These are phyloP conservation scores for Tetraselmis chui DNA, from an alignment of 139 green algal genomes.

Conservation along the genomic window DNA sequence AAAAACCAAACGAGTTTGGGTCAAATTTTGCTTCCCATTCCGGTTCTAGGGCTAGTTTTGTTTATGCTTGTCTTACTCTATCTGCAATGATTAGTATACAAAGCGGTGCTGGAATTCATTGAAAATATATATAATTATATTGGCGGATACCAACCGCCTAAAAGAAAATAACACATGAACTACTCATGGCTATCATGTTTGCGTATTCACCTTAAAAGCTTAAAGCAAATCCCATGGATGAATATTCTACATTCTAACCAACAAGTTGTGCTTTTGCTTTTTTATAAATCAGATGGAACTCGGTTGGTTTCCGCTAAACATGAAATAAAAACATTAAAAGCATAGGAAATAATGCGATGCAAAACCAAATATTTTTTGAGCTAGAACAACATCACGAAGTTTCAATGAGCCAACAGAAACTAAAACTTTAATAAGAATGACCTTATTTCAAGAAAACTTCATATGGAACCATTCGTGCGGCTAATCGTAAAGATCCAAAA, in stretches of 20 bases:
- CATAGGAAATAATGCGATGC: slow-evolving; percentile 44
- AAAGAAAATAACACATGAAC: slow-evolving; percentile 57
- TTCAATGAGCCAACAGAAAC: slow-evolving; percentile 50
- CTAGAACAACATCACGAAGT: slow-evolving; percentile 43
- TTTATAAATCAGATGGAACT: slow-evolving; percentile 64
- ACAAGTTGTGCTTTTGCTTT: slow-evolving; percentile 62
- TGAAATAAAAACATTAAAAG: slow-evolving; percentile 63
- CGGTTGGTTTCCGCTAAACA: slow-evolving; percentile 68
- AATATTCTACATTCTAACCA: slow-evolving; percentile 67
- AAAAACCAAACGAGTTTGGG: too few relatives aligned
- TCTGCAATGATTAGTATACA: too few relatives aligned
- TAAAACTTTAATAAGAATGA: slow-evolving; percentile 61
- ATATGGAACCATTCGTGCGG: slow-evolving; percentile 70
- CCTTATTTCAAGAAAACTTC: slow-evolving; percentile 57
- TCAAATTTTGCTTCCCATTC: too few relatives aligned
- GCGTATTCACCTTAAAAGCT: slow-evolving; percentile 69
- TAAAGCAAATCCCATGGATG: slow-evolving; percentile 57
- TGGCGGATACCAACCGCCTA: slow-evolving; percentile 53
- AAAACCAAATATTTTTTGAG: slow-evolving; percentile 55
- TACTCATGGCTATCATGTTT: slow-evolving; percentile 66
- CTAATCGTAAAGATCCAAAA: slow-evolving; percentile 58
- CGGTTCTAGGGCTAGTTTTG: too few relatives aligned
- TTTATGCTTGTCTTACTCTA: too few relatives aligned
- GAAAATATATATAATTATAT: slow-evolving; percentile 33
- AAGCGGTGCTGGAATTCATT: slow-evolving; percentile 48